These are phyloP conservation scores for Colletotrichum limetticola DNA, from an alignment of 2,329 filamentous ascomycete genomes.

Conservation along the genomic window DNA sequence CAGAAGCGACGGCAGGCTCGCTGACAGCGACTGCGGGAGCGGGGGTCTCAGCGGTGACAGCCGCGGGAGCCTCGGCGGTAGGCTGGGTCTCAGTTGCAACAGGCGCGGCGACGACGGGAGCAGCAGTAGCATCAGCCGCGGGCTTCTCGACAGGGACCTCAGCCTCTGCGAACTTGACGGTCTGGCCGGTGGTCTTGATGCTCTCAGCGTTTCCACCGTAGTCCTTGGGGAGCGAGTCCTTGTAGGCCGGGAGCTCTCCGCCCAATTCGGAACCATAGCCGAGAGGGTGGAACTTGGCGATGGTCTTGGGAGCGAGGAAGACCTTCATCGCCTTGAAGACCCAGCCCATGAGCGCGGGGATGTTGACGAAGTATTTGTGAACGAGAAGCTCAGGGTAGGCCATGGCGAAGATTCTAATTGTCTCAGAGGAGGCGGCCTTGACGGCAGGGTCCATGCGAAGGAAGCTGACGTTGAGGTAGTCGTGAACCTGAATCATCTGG, in stretches of 20 bases:
- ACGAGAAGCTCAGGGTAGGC: conserved; percentile 88
- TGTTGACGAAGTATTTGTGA: conserved; percentile 96
- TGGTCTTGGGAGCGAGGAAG: conserved; percentile 77
- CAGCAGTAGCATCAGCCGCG: conserved; percentile 29
- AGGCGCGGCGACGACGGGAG: conserved; percentile 19
- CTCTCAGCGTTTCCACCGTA: conserved; percentile 80
- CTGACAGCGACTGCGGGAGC: conserved; percentile 6
- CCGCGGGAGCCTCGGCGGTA: conserved; percentile 27
- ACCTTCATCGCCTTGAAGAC: conserved; percentile 81
- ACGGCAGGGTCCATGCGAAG: conserved; percentile 82
- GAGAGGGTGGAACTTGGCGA: conserved; percentile 84
- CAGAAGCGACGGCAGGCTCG: conserved; percentile 1
- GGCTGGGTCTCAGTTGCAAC: conserved; percentile 6
- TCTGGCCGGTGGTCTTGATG: conserved; percentile 48
- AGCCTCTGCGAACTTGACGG: conserved; percentile 42
- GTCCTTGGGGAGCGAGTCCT: conserved; percentile 73
- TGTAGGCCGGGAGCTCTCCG: conserved; percentile 67
- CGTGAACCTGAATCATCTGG: conserved; percentile 92
- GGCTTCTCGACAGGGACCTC: conserved; percentile 13
- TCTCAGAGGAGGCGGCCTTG: conserved; percentile 71
- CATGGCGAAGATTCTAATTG: conserved; percentile 82
- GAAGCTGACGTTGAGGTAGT: conserved; percentile 91
- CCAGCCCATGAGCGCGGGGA: conserved; percentile 91
- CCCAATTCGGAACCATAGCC: conserved; percentile 77
- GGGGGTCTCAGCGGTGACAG: conserved; percentile 35